These are phyloP conservation scores for Melampsora abietis-canadensis DNA, from an alignment of 1,284 basidiomycete species.

Conservation along the genomic window DNA sequence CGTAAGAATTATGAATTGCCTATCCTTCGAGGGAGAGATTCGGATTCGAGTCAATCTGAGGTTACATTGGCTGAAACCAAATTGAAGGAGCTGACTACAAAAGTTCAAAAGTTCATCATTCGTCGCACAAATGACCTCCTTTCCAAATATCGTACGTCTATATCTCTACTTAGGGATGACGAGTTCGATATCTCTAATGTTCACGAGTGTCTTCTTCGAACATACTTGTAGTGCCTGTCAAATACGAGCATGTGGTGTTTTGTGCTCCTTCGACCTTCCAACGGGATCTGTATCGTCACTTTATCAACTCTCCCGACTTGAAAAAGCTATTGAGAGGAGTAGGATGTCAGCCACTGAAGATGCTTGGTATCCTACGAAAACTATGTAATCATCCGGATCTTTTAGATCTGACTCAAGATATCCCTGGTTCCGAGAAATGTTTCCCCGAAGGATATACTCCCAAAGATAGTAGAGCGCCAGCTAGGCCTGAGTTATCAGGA, in stretches of 20 bases:
- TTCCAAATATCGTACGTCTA: constrained; percentile 83
- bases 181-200: background rate
- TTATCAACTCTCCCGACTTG: constrained; percentile 91
- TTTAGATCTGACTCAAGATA: constrained; percentile 78
- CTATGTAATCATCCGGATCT: constrained; percentile 96
- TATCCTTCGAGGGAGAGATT: constrained; percentile 89
- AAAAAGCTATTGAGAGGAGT: constrained; percentile 83
- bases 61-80: constrained; percentile 84
- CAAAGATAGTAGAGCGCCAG: constrained; percentile 53
- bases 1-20: constrained; percentile 92
- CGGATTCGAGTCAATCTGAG: constrained; percentile 77
- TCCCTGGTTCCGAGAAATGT: constrained; percentile 76
- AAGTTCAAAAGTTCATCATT: constrained; percentile 96
- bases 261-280: constrained; percentile 87
- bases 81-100: constrained; percentile 82
- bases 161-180: background rate
- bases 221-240: constrained; percentile 75
- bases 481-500: constrained; percentile 64
- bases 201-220: background rate
- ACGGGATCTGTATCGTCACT: constrained; percentile 80
- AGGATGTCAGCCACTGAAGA: constrained; percentile 92
- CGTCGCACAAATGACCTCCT: constrained; percentile 92
- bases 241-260: constrained; percentile 99
- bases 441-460: constrained; percentile 78
- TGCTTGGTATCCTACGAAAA: constrained; percentile 94